These are phyloP conservation scores for Dioscorea dumetorum DNA, from an alignment of 106 monocot genomes.

Conservation along the genomic window DNA sequence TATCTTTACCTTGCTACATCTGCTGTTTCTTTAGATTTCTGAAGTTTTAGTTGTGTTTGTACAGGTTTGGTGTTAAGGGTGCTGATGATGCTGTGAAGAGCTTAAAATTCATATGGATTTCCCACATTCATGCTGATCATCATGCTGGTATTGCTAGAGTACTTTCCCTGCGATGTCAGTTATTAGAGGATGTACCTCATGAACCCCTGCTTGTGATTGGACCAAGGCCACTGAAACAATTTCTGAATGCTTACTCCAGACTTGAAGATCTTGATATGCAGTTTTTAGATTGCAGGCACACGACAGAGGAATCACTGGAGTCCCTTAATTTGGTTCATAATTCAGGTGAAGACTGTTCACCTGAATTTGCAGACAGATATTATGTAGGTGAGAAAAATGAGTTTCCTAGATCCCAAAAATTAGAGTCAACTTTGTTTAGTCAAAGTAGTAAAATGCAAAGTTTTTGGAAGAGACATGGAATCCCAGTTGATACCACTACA, in stretches of 20 bases:
- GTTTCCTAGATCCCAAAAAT: neutral
- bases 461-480: conserved; percentile 51
- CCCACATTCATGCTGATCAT: conserved; percentile 98
- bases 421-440: conserved; percentile 41
- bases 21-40: neutral
- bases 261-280: conserved; percentile 92
- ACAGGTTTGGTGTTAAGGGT: conserved; percentile 79
- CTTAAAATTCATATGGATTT: conserved; percentile 84
- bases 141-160: conserved; percentile 83
- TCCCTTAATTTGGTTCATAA: conserved; percentile 11
- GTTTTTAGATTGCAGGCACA: conserved; percentile 91
- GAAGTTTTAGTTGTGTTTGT: conserved; percentile 5
- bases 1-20: neutral
- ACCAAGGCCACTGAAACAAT: conserved; percentile 74
- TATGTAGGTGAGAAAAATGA: neutral
- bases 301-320: conserved; percentile 34
- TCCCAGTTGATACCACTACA: conserved; percentile 31
- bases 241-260: conserved; percentile 84
- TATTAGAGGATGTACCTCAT: conserved; percentile 55
- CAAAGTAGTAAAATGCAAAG: conserved; percentile 71
- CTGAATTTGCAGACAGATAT: conserved; percentile 5
- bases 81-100: conserved; percentile 77
- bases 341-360: neutral
- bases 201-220: conserved; percentile 86
- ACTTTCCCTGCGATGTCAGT: conserved; percentile 57